Evolutionary conservation across 768 basidiomycete species (phyloP), one percentile per base, ranked within the genome.

Genomic region (Auricularia auricula-judae): DNA sequence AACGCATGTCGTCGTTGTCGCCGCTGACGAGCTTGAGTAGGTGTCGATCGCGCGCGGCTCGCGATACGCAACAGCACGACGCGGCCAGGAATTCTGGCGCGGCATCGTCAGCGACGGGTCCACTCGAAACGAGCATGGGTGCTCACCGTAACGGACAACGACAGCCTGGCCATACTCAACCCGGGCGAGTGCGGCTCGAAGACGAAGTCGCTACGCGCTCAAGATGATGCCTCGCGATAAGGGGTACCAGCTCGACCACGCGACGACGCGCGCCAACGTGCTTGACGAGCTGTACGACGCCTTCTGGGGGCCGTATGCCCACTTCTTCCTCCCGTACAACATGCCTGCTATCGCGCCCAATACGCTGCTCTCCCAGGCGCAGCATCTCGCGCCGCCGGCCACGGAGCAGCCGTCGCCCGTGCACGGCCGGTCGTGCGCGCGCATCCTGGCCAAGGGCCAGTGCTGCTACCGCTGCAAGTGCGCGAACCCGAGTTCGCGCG

Each of bases 381-480:
- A 93, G 75, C 80, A 81, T 35, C 72, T 82, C 4, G 84, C 8
- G 84, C 82, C 7, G 85, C 82, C n/a, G 51, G 80, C 65, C 82
- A 84, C 35, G 39, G 83, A 85, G 33, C 80, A 80, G 8, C 71
- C 84, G 0, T 74, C 82, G 18, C 86, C 86, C n/a, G 67, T 66
- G 21, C 63, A 43, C n/a, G 91, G 89, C 8, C 79, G 86, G 67
- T 82, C 87, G 0, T 96, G 93, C 71, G 88, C 86, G 1, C 84
- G 89, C 71, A 89, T 94, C 53, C 92, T 96, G 76, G 87, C 86
- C 74, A 90, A 90, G 69, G 93, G 93, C 23, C 93, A 97, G 74
- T 86, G 87, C 69, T 93, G 93, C 69, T 95, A 94, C 74, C 82
- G 93, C 61, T 96, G 93, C 89, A 91, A 91, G 93, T 93, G 71